Conservation (phyloP, 2,329 filamentous ascomycete genomes). For the Coniochaeta hoffmannii region DNA sequence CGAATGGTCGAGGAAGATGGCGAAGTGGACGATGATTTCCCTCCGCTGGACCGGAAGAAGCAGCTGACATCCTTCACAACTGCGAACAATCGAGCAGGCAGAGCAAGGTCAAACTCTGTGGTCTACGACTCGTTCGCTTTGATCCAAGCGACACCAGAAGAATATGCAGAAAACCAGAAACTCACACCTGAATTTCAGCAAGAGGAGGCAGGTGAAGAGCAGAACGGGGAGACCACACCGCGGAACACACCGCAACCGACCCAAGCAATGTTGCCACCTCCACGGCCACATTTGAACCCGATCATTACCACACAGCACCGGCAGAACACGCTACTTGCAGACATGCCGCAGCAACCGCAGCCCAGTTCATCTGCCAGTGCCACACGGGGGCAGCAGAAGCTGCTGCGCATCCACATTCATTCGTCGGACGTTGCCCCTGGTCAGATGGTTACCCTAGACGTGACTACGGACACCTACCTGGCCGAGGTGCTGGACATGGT, state of each 20-base stretch:
- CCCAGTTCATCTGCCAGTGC: constrained; percentile 34
- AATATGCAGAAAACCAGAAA: constrained; percentile 62
- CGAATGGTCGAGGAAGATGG: constrained; percentile 80
- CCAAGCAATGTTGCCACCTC: constrained; percentile 20
- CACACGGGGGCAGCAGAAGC: constrained; percentile 58
- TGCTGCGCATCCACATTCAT: constrained; percentile 64
- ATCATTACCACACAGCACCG: constrained; percentile 55
- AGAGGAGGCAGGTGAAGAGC: constrained; percentile 32
- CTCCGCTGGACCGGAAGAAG: constrained; percentile 66
- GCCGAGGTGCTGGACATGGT: constrained; percentile 74
- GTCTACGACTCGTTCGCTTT: constrained; percentile 79
- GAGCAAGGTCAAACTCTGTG: constrained; percentile 61
- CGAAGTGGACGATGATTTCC: constrained; percentile 80
- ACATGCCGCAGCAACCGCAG: constrained; percentile 36
- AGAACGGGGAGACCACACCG: constrained; percentile 35
- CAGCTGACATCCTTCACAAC: constrained; percentile 73
- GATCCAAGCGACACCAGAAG: constrained; percentile 61
- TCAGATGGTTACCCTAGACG: constrained; percentile 66
- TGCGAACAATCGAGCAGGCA: constrained; percentile 62
- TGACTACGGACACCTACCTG: constrained; percentile 76
- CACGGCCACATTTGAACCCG: constrained; percentile 44
- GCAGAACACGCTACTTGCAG: constrained; percentile 44
- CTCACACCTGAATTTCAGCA: constrained; percentile 60
- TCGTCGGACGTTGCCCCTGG: constrained; percentile 63
- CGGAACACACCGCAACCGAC: constrained; percentile 39